phyloP scores from a whole-genome alignment of 2,329 filamentous ascomycete genomes.

The Xylogone sp. region DNA sequence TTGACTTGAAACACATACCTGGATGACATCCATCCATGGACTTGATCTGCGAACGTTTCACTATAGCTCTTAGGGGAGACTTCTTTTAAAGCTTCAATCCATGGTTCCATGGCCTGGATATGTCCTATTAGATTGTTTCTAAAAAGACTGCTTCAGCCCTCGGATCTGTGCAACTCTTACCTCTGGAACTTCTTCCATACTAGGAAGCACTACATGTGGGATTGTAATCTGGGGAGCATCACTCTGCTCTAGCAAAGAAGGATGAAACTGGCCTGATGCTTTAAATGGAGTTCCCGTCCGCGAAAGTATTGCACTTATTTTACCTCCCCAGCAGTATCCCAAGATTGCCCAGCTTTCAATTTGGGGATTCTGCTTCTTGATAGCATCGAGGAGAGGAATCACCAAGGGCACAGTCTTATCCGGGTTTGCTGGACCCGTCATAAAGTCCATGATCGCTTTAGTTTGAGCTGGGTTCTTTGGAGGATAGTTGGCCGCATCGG shows the following conservation, averaged over 20 bases:
- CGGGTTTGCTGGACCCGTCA: conserved; percentile 10
- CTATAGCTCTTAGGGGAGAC: conserved; percentile 47
- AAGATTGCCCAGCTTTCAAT: conserved; percentile 18
- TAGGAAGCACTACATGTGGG: conserved; percentile 59
- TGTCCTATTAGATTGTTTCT: conserved; percentile 43
- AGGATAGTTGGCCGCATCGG: conserved; percentile 12
- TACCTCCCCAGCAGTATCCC: conserved; percentile 70
- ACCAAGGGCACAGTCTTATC: conserved; percentile 8
- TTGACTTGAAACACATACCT: conserved; percentile 30
- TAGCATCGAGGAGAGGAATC: conserved; percentile 4
- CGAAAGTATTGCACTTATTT: conserved; percentile 55
- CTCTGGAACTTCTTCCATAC: conserved; percentile 52
- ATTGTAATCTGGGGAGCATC: conserved; percentile 58
- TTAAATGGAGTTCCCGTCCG: conserved; percentile 52
- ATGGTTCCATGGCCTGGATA: conserved; percentile 38
- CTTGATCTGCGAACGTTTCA: conserved; percentile 63
- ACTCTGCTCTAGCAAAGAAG: conserved; percentile 57
- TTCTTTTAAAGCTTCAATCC: conserved; percentile 21
- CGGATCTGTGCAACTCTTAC: conserved; percentile 15
- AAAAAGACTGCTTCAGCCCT: conserved; percentile 21
- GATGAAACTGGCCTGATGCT: conserved; percentile 47
- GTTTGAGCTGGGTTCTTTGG: conserved; percentile 12
- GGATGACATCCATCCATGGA: conserved; percentile 73
- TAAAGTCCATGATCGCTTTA: conserved; percentile 18
- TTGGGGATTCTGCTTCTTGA: conserved; percentile 8